Conservation (phyloP, 345 rosid genomes). For the Eucalyptus curtisii region DNA sequence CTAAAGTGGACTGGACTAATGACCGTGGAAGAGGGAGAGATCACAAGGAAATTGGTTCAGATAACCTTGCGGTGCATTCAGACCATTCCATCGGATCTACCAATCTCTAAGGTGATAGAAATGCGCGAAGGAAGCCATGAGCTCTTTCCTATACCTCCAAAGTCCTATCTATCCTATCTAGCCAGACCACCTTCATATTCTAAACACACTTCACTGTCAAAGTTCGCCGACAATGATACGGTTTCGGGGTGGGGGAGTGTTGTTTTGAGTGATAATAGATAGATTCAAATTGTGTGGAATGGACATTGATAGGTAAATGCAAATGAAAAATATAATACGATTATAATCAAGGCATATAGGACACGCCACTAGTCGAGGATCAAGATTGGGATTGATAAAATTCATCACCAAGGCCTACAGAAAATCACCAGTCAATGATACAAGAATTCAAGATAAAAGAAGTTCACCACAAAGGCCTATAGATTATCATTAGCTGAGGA, state of each 20-base stretch:
- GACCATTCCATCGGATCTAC: background rate
- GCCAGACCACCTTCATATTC: background rate
- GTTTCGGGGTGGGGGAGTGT: background rate
- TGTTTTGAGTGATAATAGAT: background rate
- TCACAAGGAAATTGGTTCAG: background rate
- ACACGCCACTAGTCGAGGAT: background rate
- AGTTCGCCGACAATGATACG: background rate
- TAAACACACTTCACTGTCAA: background rate
- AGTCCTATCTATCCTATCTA: background rate
- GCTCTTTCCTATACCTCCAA: background rate
- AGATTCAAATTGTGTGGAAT: background rate
- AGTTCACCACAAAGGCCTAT: background rate
- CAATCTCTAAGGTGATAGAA: background rate
- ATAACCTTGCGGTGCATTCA: conserved; percentile 5
- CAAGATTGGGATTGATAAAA: background rate
- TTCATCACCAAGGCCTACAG: background rate
- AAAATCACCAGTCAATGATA: background rate
- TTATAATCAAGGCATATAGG: background rate
- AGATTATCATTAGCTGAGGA: no score
- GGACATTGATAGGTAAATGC: background rate
- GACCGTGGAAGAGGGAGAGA: background rate
- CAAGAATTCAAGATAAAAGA: background rate
- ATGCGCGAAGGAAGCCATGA: background rate
- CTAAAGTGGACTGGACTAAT: background rate
- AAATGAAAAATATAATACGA: no score